A percentile compares a stretch with the other conserved stretches of the same genome.
Evolutionary conservation across 2,329 filamentous ascomycete genomes (phyloP).

Genomic region (Claviceps sp.): DNA sequence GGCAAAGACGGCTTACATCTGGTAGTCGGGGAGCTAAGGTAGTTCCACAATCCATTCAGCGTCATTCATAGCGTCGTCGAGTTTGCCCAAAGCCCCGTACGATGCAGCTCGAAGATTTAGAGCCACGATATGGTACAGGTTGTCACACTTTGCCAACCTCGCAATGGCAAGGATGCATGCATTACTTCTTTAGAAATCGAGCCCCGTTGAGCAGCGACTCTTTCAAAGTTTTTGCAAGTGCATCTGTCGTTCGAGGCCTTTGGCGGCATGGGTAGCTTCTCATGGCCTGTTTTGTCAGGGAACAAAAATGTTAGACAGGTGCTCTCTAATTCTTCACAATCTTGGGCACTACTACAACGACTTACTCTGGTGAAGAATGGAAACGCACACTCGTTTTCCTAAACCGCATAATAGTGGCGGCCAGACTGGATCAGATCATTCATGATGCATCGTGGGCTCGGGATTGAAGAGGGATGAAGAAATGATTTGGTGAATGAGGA

Average conservation of each 20-base stretch:
- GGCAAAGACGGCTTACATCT: slow-evolving; percentile 18
- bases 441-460: not conserved
- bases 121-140: slow-evolving; percentile 24
- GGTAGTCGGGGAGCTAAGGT: slow-evolving; percentile 24
- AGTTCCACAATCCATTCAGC: slow-evolving; percentile 31
- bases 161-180: slow-evolving; percentile 22
- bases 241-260: slow-evolving; percentile 18
- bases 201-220: slow-evolving; percentile 17
- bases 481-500: slow-evolving; percentile 1
- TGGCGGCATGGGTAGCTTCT: slow-evolving; percentile 20
- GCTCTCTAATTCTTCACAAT: not conserved
- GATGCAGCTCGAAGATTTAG: slow-evolving; percentile 28
- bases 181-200: slow-evolving; percentile 29
- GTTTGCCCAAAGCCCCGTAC: slow-evolving; percentile 24
- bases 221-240: slow-evolving; percentile 17
- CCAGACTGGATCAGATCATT: slow-evolving; percentile 16
- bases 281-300: slow-evolving; percentile 18
- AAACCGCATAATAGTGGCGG: slow-evolving; percentile 19
- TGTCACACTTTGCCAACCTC: slow-evolving; percentile 25
- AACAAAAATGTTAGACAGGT: not conserved
- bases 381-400: slow-evolving; percentile 22
- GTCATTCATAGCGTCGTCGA: slow-evolving; percentile 24
- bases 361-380: slow-evolving; percentile 24
- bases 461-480: slow-evolving; percentile 3
- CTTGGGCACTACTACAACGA: not conserved